A percentile compares a stretch with the other conserved stretches of the same genome.
Conservation (phyloP, 2,329 filamentous ascomycete species). For the Trichophyton equinum region DNA sequence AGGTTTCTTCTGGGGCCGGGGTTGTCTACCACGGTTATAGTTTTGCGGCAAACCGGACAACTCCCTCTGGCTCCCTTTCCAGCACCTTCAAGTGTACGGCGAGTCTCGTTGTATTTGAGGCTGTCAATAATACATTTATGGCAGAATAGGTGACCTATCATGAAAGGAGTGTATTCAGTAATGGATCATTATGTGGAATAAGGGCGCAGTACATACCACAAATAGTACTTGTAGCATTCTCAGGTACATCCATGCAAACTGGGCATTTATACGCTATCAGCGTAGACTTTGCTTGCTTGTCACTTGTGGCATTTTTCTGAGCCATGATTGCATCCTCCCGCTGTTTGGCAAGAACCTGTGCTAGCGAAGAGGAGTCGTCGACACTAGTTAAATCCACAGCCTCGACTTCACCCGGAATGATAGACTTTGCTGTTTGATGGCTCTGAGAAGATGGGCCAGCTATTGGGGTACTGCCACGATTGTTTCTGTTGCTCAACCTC, state of each 20-base stretch:
- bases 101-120: constrained; percentile 44
- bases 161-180: background rate
- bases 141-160: constrained; percentile 49
- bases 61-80: constrained; percentile 26
- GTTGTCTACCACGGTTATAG: constrained; percentile 26
- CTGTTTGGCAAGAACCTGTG: constrained; percentile 40
- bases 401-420: constrained; percentile 25
- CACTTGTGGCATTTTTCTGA: constrained; percentile 20
- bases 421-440: background rate
- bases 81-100: constrained; percentile 25
- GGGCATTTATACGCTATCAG: constrained; percentile 45
- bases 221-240: constrained; percentile 46
- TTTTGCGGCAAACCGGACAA: constrained; percentile 36
- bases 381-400: constrained; percentile 40
- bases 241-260: constrained; percentile 51
- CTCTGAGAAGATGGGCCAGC: background rate
- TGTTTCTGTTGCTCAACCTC: constrained; percentile 6
- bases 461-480: background rate
- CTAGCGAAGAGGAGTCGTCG: constrained; percentile 29
- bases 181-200: background rate
- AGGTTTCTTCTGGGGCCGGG: constrained; percentile 26
- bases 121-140: constrained; percentile 50
- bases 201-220: constrained; percentile 41
- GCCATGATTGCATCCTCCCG: constrained; percentile 40
- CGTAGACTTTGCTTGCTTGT: constrained; percentile 23